A percentile compares a stretch with the other conserved stretches of the same genome.
phyloP scores from a whole-genome alignment of 2,329 filamentous ascomycete genomes.

The Apiospora aurea region DNA sequence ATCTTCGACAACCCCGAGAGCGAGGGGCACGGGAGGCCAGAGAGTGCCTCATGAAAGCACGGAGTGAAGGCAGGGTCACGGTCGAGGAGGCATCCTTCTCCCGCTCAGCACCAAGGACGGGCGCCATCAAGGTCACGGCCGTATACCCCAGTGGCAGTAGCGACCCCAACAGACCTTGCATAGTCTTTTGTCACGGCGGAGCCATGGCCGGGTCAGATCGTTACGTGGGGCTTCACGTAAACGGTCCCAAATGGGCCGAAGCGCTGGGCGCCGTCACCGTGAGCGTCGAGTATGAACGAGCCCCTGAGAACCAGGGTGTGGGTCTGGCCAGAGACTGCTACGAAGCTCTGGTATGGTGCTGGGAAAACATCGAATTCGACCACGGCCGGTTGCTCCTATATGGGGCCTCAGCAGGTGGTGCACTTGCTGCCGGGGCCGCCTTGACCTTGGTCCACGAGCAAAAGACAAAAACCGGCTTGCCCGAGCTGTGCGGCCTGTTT shows the following conservation, averaged over 20 bases:
- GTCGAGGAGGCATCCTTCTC: constrained; percentile 17
- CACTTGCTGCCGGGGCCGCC: constrained; percentile 60
- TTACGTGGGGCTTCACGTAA: constrained; percentile 42
- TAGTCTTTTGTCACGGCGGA: constrained; percentile 43
- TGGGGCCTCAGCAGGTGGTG: constrained; percentile 64
- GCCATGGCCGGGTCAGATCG: constrained; percentile 42
- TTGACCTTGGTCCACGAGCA: constrained; percentile 47
- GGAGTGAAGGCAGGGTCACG: constrained; percentile 6
- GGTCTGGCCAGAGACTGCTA: constrained; percentile 47
- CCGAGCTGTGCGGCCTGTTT: constrained; percentile 46
- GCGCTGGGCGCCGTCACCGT: constrained; percentile 41
- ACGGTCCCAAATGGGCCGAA: constrained; percentile 38
- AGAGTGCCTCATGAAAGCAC: not conserved
- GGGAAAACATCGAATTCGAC: constrained; percentile 48
- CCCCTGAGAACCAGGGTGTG: constrained; percentile 40
- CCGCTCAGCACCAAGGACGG: constrained; percentile 9
- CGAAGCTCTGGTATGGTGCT: constrained; percentile 44
- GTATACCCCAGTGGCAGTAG: constrained; percentile 20
- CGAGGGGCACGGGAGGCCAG: constrained; percentile 8
- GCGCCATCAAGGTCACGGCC: constrained; percentile 36
- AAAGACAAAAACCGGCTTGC: constrained; percentile 24
- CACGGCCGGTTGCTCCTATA: constrained; percentile 58
- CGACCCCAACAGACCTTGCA: constrained; percentile 35
- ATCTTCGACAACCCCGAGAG: constrained; percentile 21
- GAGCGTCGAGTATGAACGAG: constrained; percentile 43